Base-by-base conservation (phyloP, 495 filamentous ascomycete species). In the Chaetomium tenue region DNA sequence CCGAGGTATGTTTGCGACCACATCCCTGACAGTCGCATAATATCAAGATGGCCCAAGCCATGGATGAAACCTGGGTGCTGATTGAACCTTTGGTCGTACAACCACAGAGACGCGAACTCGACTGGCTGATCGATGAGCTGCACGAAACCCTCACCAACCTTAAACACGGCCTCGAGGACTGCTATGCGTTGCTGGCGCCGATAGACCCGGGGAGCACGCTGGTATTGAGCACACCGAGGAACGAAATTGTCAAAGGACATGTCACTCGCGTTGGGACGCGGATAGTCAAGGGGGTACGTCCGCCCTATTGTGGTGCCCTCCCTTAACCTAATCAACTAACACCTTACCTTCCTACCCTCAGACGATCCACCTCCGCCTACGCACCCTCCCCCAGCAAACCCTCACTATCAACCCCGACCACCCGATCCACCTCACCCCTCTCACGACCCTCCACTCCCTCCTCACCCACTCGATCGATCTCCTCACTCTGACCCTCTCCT, bases 211-310 rank as follows among this genome's bases (percentile, higher is more conserved):
- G 90, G 15, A 90, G 87, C 60, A 98, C 93, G 5, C 85, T 98
- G 54, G 93, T 90, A 8, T 80, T 98, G 30, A 92, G 90, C 59
- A 94, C 92, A n/a, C 79, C 88, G 42, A 84, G 95, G 20, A 91
- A 89, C 53, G 94, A 98, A 78, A 86, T 83, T 65, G 87, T 98
- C 40, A 98, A 98, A 73, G 94, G 94, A 5, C 88, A 90, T 74
- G 84, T 97, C 57, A 97, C 93, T 0, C 85, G 91, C 26, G 83
- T 91, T 13, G 91, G 91, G 8, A 88, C 87, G 13, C 82, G 85
- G 44, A 84, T 96, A 39, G 86, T 91, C 40, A 91, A 91, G 66
- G 90, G 89, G 39, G 89, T 90, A 78, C 68, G 84, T 52, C 22
- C 7, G 26, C 26, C 42, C 6, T 37, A 22, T 37, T 22, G 15